Evolutionary conservation across 2,329 filamentous ascomycete genomes (phyloP).

Genomic region (Trichoderma harzianum): DNA sequence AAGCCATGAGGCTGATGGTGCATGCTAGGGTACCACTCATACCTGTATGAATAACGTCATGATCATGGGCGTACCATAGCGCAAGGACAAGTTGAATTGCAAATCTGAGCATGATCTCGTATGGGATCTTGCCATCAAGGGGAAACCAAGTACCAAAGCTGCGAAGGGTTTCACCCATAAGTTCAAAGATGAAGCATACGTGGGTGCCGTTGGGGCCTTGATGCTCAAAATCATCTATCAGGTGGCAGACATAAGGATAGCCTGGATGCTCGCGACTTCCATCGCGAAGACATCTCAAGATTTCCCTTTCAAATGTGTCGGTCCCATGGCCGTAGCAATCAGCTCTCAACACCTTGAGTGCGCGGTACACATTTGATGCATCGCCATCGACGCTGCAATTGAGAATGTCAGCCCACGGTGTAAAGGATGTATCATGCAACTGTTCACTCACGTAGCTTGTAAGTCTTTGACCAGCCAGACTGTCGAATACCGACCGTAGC

Average conservation of each 20-base stretch:
- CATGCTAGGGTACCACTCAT: background rate
- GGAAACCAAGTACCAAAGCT: background rate
- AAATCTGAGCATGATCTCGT: background rate
- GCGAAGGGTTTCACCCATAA: background rate
- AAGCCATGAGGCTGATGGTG: background rate
- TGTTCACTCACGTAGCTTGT: background rate
- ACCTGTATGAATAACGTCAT: slow-evolving; percentile 2
- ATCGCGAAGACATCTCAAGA: background rate
- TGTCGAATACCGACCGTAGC: slow-evolving; percentile 22
- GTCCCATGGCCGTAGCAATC: background rate
- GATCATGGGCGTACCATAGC: background rate
- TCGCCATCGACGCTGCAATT: background rate
- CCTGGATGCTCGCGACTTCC: background rate
- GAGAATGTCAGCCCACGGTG: background rate
- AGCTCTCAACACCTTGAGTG: background rate
- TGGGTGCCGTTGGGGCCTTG: background rate
- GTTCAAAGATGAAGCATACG: background rate
- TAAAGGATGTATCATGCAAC: background rate
- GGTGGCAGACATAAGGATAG: background rate
- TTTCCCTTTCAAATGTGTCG: background rate
- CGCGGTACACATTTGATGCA: background rate
- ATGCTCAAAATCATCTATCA: background rate
- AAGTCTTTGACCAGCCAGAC: slow-evolving; percentile 22
- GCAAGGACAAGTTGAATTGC: background rate
- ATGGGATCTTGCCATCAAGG: background rate